Evolutionary conservation across 768 basidiomycete species (phyloP), one percentile per base, ranked within the genome.

Genomic region (Leccinum obscurum): DNA sequence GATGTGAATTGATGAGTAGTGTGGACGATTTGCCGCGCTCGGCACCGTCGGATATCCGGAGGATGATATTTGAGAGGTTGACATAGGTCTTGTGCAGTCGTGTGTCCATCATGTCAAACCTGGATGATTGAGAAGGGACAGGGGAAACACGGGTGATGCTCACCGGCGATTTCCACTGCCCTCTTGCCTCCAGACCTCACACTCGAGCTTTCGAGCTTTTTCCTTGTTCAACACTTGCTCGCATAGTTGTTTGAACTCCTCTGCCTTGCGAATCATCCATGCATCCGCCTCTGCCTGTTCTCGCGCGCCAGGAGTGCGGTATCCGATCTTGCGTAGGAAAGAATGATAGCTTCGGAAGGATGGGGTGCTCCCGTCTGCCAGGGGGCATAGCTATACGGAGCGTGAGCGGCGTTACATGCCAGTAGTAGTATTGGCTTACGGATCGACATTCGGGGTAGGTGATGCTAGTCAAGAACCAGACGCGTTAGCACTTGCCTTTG

Each of bases 51-150:
- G 93, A 93, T 26, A 98, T 79, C 37, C 93, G 92, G 2, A 98
- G 79, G 58, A 98, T 77, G 70, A 97, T 87, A 72, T 98, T 98
- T 28, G 86, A 85, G n/a, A 98, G 82, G 66, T 92, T 83, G 44
- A 87, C 85, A 62, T 96, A 97, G 26, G 86, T 88, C 71, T 95
- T 95, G 75, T 93, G 92, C 10, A 96, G 76, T 20, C 89, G 82
- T 59, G 89, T 82, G 66, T 79, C 80, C 90, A 95, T 90, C 82
- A 98, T 96, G 71, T 96, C 94, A 71, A 98, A 98, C 30, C 93
- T 93, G 60, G 2, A 15, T n/a, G 10, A 15, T 13, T 30, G 26
- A 32, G 15, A 17, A 10, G 3, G 30, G 30, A n/a, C 6, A 32
- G 10, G 3, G 13, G 9, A 15, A 30, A n/a, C 8, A 32, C 15